These are phyloP conservation scores for Heteromeles arbutifolia DNA, from an alignment of 306 rosid genomes.

Conservation along the genomic window DNA sequence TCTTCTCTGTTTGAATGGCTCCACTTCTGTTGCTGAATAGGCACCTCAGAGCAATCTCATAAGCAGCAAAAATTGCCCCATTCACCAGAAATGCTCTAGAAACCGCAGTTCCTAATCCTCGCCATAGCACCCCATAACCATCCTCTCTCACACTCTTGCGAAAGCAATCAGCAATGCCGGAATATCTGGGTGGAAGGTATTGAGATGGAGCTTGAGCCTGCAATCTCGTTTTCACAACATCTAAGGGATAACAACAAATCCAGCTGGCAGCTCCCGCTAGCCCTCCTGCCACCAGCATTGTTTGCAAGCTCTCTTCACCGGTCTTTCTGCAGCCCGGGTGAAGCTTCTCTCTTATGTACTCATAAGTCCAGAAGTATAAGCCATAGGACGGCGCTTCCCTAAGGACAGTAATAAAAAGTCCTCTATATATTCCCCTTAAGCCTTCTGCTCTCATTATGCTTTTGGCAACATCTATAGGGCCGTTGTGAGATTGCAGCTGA, in stretches of 20 bases:
- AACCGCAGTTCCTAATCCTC: constrained; percentile 81
- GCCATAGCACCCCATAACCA: constrained; percentile 52
- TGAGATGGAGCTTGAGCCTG: constrained; percentile 65
- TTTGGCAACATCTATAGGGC: constrained; percentile 43
- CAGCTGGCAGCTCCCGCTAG: constrained; percentile 82
- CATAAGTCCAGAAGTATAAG: constrained; percentile 70
- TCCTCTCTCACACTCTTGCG: constrained; percentile 53
- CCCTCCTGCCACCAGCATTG: constrained; percentile 76
- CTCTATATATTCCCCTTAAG: constrained; percentile 53
- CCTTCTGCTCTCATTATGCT: constrained; percentile 60
- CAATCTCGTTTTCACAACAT: constrained; percentile 70
- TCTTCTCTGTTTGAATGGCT: constrained; percentile 31
- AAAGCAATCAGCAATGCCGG: constrained; percentile 60
- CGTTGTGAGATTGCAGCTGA: constrained; percentile 22
- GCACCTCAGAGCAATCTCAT: constrained; percentile 63
- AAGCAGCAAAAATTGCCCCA: constrained; percentile 75
- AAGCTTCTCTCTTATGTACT: constrained; percentile 63
- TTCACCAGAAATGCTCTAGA: constrained; percentile 75
- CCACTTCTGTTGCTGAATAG: constrained; percentile 32
- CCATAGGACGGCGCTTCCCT: constrained; percentile 72
- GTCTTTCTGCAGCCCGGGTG: constrained; percentile 74
- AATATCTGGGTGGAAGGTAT: constrained; percentile 35
- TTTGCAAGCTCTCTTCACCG: constrained; percentile 50
- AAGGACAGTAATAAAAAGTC: constrained; percentile 51
- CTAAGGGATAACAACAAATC: constrained; percentile 71